Evolutionary conservation across 176 grass and related monocot species (phyloP).

Genomic region (Zoysia pacifica): DNA sequence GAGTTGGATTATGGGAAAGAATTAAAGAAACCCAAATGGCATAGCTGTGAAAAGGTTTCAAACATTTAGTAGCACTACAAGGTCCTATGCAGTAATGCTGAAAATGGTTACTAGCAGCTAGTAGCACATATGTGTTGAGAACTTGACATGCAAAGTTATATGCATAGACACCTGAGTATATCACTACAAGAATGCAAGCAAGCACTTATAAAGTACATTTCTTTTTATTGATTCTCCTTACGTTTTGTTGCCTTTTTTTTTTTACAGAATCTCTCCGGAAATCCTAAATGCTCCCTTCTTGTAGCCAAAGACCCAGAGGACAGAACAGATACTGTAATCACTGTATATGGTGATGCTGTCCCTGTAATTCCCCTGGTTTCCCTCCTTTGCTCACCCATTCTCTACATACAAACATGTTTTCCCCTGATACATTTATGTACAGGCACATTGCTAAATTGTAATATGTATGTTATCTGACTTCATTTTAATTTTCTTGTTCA

Average conservation of each 20-base stretch:
- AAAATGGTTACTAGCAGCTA: background rate
- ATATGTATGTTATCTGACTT: background rate
- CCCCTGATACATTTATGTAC: background rate
- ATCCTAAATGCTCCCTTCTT: constrained; percentile 87
- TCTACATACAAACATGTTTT: constrained; percentile 17
- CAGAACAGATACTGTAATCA: constrained; percentile 95
- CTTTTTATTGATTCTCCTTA: constrained; percentile 13
- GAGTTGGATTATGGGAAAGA: background rate
- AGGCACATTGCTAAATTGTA: constrained; percentile 3
- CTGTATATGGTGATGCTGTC: constrained; percentile 79
- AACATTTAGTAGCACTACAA: background rate
- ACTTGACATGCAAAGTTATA: constrained; percentile 11
- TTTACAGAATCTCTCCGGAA: constrained; percentile 75
- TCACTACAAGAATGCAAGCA: background rate
- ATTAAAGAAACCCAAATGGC: background rate
- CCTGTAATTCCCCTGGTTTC: constrained; percentile 51
- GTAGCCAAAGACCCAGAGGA: constrained; percentile 89
- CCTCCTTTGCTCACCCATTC: background rate
- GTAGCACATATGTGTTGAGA: background rate
- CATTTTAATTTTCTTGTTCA: background rate
- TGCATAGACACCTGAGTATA: constrained; percentile 12
- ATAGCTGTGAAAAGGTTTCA: background rate
- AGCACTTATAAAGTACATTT: constrained; percentile 14
- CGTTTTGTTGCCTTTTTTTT: background rate
- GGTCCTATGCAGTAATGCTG: background rate